Conservation (phyloP, 1,139 yeast genomes). For the Meyerozyma athensensis region DNA sequence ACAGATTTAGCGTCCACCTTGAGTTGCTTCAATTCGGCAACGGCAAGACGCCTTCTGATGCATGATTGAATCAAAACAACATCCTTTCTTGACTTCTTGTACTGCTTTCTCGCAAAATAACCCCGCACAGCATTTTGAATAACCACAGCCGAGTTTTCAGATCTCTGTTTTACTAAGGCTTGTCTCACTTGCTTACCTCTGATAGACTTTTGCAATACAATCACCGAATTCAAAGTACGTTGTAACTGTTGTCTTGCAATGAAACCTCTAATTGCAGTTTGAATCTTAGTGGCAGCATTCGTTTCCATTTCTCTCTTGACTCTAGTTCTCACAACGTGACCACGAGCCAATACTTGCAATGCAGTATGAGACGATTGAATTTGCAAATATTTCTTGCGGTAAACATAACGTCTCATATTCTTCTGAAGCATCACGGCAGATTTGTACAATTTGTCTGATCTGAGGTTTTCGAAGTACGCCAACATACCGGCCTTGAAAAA, state of each 20-base stretch:
- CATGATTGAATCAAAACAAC: constrained; percentile 73
- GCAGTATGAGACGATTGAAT: constrained; percentile 50
- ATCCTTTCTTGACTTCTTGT: constrained; percentile 40
- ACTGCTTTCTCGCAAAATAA: constrained; percentile 43
- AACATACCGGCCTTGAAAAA: constrained; percentile 96
- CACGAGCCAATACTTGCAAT: constrained; percentile 63
- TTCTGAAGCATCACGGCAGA: constrained; percentile 87
- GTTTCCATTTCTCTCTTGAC: constrained; percentile 56
- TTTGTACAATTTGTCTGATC: constrained; percentile 69
- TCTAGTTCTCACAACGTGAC: constrained; percentile 53
- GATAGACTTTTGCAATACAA: constrained; percentile 60
- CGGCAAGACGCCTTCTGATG: constrained; percentile 73
- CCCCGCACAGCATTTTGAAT: constrained; percentile 73
- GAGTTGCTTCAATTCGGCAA: constrained; percentile 54
- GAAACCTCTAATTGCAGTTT: constrained; percentile 68
- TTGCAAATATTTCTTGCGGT: constrained; percentile 57
- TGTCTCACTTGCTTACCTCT: constrained; percentile 64
- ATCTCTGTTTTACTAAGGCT: constrained; percentile 41
- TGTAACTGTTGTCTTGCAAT: constrained; percentile 45
- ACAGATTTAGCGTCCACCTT: constrained; percentile 88
- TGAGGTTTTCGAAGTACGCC: constrained; percentile 83
- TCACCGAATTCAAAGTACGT: constrained; percentile 45
- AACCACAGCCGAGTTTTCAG: constrained; percentile 57
- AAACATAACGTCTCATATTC: constrained; percentile 64
- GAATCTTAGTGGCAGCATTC: constrained; percentile 67